Evolutionary conservation across 108 stramenopile genomes (phyloP), one percentile per base, ranked within the genome.

Genomic region (Cyclotella choctawhatcheeana): DNA sequence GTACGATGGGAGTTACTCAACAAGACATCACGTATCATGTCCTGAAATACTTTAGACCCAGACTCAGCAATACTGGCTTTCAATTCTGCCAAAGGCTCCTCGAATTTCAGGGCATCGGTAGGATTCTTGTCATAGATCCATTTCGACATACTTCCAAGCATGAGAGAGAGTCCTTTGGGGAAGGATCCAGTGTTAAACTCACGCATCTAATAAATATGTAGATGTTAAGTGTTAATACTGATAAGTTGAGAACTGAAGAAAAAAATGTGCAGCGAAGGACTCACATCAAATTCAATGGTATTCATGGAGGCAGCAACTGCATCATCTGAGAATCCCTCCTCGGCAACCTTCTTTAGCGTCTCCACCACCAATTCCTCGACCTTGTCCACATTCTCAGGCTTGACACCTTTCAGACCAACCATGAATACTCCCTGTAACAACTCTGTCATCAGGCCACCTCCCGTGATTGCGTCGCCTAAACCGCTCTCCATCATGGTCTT

Each of bases 161-260:
- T 99, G 75, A 99, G 86, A 51, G 84, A 87, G 2, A 99, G 82
- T 24, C 96, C 96, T 83, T 93, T 93, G 62, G 98, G 98, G 76
- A 96, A 99, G 7, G 93, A 91, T 67, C 98, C 98, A 24, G 97
- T 98, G 80, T 99, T 99, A 88, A 98, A 99, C 73, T 99, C 98
- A 44, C 98, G 85, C 68, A 99, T 73, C 56, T 86, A 35, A 17
- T 21, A 51, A 32, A 52, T 17, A 44, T 47, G 43, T 26, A 10
- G 4, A 66, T 6, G 14, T 13, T 26, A 40, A 40, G 8, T 6
- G 12, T 12, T 40, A 8, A 40, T 12, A 40, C 12, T 12, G 6
- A 12, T 40, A 12, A 12, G 12, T 40, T 17, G 17, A 48, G 17
- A 48, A 4, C 4, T n/a, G n/a, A 48, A 4, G 12, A 48, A 8